Base-by-base conservation (phyloP, 1,284 basidiomycete species). In the Ganoderma lucidum region DNA sequence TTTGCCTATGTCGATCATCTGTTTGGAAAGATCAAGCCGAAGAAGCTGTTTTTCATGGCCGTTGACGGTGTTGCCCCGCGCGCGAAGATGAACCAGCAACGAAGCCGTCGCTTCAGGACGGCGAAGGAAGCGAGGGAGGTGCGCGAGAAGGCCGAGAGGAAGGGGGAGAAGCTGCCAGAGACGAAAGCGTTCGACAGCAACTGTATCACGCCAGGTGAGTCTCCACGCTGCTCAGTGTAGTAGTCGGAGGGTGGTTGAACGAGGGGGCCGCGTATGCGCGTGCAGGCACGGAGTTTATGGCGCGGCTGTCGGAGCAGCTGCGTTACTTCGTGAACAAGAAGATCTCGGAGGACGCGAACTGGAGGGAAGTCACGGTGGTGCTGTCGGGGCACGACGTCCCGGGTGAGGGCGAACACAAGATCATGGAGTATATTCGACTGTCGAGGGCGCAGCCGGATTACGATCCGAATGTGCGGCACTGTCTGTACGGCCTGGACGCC, bases 1-100 rank as follows among this genome's bases (percentile, higher is more conserved):
- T 99, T 99, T 78, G 87, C 95, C 63, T 99, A 99, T 83, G 96
- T 99, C 73, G 97, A 99, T 82, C 95, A 96, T 78, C 86, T 99
- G 23, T 99, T 99, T 81, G 89, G 93, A 63, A 98, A 97, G 85
- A 98, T 99, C 75, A 98, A 97, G 81, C 98, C 98, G 1, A 93
- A 95, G 85, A 98, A 99, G 80, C 84, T 97, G 6, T 96, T 97
- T 79, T 98, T 97, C 82, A 97, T 99, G 92, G 98, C 98, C 37
- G 92, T 99, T 62, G 98, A 99, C 80, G 98, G 98, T 70, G 97
- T 99, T 17, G 98, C 98, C 0, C 98, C 98, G 2, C 88, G 98
- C 67, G 98, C 98, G 62, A 99, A 99, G 88, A 99, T 99, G 98
- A 99, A 99, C 81, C 97, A 99, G 80, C 98, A 99, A 80, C 91